Evolutionary conservation across 140 eudicot species (phyloP), one percentile per base, ranked within the genome.

Genomic region (Erigeron philadelphicus): DNA sequence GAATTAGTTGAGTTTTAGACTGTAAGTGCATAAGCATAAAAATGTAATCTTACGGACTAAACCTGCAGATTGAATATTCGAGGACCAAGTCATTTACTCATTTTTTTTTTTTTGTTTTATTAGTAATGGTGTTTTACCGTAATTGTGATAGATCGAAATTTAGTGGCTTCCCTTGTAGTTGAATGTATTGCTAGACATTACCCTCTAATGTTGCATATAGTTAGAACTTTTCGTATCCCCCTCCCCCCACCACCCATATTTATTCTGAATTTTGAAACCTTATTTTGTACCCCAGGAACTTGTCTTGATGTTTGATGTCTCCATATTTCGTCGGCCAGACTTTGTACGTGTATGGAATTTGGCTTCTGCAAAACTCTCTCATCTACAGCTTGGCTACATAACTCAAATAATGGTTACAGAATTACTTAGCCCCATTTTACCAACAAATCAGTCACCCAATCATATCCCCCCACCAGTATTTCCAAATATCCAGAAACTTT

Each of bases 251-350:
- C 31, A 50, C 66, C 43, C 38, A 60, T 17, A 16, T 61, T 53
- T 66, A 38, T 15, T 60, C 42, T 57, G 65, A n/a, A 31, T 71
- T 65, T 76, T 71, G 59, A 77, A 64, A 65, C 31, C 31, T 18
- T 75, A 9, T 80, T 45, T 65, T 66, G n/a, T 78, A 65, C 42
- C 78, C 82, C 73, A 93, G 98, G 87, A 88, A 61, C 87, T 93
- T 81, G 78, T 85, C 77, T 76, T 93, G 78, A 85, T 84, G 90
- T 89, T 93, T 79, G 98, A 93, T 70, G 95, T 82, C 72, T 89
- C 98, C 41, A 72, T 77, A 78, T 93, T 86, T 77, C 78, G 74
- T 52, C 96, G 95, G 8, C 93, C 85, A 7, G 84, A 78, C 72
- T 93, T 93, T 72, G 84, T 94, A 18, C 95, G 96, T 66, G 87